These are phyloP conservation scores for Agrostemma githago DNA, from an alignment of 148 eudicot genomes.

Conservation along the genomic window DNA sequence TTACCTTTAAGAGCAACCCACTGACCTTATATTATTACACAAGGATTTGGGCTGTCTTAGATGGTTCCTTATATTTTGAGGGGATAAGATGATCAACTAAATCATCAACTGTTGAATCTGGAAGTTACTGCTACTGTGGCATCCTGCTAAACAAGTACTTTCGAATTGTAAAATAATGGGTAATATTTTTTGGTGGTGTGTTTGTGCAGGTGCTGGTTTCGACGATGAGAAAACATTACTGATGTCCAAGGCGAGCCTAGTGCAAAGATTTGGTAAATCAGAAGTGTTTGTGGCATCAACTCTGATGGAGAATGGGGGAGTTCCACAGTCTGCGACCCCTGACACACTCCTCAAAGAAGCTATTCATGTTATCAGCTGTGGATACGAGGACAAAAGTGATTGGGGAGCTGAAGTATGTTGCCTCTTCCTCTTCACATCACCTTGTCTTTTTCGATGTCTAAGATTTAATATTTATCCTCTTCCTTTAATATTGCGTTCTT, in stretches of 20 bases:
- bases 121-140: not conserved
- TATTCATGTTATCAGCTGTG: conserved; percentile 93
- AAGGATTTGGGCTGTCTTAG: not conserved
- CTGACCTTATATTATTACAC: not conserved
- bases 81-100: not conserved
- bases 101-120: not conserved
- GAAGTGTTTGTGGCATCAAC: conserved; percentile 87
- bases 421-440: not conserved
- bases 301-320: conserved; percentile 73
- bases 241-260: conserved; percentile 73
- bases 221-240: conserved; percentile 72
- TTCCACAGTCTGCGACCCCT: conserved; percentile 50
- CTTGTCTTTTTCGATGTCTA: no score
- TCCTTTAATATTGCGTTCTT: no score
- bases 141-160: not conserved
- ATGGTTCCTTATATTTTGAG: not conserved
- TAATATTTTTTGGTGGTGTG: conserved; percentile 4
- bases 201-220: conserved; percentile 49
- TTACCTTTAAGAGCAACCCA: not conserved
- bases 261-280: conserved; percentile 89
- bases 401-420: conserved; percentile 91
- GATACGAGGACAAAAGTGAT: conserved; percentile 87
- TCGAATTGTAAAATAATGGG: not conserved
- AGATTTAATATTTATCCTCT: no score
- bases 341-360: conserved; percentile 89